Base-by-base conservation (phyloP, 768 basidiomycete species). In the Pulveroboletus sp. region DNA sequence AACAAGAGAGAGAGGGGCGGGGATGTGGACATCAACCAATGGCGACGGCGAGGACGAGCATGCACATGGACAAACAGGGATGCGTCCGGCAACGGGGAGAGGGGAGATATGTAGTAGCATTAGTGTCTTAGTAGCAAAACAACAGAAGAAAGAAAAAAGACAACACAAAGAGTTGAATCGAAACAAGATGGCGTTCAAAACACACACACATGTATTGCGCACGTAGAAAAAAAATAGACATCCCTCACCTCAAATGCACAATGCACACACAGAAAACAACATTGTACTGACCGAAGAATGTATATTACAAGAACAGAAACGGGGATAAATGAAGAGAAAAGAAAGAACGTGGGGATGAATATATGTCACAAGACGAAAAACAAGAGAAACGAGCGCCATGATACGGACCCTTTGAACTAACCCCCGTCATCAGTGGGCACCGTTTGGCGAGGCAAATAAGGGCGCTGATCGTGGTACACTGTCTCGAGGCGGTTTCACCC, bases 401-500 rank as follows among this genome's bases (percentile, higher is more conserved):
- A 45, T 50, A 44, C n/a, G n/a, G n/a, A n/a, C 50, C 60, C 50
- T 33, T 35, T 42, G 34, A 27, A 37, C 25, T 37, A 27, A 19
- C 36, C 33, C 34, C 29, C n/a, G 29, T 43, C 50, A 27, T 59
- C 52, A 64, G 50, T 65, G 66, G 50, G 62, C 58, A 47, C 72
- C 69, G 29, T 72, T 72, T 44, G 70, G 66, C 43, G 67, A 65
- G 19, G 68, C 64, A 56, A 76, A 73, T 21, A 71, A 61, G 9
- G 69, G 69, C n/a, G 69, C 64, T 4, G 73, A 66, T 29, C 69
- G 71, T 25, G 63, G 59, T 20, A 58, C 60, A 42, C 50, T 57
- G 16, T 78, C 82, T 64, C 80, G 76, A 24, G 80, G 87, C 7
- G 84, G 85, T 60, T 86, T 89, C 51, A 92, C 80, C 49, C 89